Conservation (phyloP, 352 stramenopile genomes). For the Phytopythium kandeliae region DNA sequence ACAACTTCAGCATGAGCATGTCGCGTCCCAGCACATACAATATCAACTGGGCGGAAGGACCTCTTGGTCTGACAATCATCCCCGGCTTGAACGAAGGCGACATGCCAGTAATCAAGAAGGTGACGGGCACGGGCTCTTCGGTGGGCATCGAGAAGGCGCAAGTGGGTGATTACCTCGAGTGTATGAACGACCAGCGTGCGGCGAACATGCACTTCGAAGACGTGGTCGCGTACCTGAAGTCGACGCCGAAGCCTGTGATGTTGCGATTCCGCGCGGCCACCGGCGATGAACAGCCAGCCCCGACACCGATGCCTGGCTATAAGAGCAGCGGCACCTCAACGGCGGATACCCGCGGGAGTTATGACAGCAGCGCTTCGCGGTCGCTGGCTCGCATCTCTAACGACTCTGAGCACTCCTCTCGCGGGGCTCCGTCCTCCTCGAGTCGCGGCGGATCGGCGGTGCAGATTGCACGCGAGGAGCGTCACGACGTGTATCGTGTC, state of each 20-base stretch:
- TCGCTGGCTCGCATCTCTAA: conserved; percentile 10
- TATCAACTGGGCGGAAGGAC: conserved; percentile 78
- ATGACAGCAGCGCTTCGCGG: conserved; percentile 18
- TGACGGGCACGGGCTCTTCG: conserved; percentile 78
- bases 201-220: conserved; percentile 74
- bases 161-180: conserved; percentile 75
- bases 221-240: conserved; percentile 79
- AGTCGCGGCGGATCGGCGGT: conserved; percentile 18
- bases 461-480: conserved; percentile 26
- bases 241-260: conserved; percentile 68
- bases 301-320: conserved; percentile 12
- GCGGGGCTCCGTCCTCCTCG: conserved; percentile 10
- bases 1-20: conserved; percentile 48
- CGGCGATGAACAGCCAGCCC: conserved; percentile 23
- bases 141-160: conserved; percentile 77
- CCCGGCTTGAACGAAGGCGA: conserved; percentile 71
- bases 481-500: conserved; percentile 66
- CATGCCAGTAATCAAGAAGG: conserved; percentile 84
- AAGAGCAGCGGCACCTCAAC: conserved; percentile 16
- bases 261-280: conserved; percentile 54
- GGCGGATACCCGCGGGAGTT: conserved; percentile 16
- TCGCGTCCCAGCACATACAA: conserved; percentile 59
- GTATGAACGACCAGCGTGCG: conserved; percentile 72
- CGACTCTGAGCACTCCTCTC: conserved; percentile 4
- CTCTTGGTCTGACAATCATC: conserved; percentile 82